These are phyloP conservation scores for Alternaria tenuissima DNA, from an alignment of 2,329 filamentous ascomycete genomes.

Conservation along the genomic window DNA sequence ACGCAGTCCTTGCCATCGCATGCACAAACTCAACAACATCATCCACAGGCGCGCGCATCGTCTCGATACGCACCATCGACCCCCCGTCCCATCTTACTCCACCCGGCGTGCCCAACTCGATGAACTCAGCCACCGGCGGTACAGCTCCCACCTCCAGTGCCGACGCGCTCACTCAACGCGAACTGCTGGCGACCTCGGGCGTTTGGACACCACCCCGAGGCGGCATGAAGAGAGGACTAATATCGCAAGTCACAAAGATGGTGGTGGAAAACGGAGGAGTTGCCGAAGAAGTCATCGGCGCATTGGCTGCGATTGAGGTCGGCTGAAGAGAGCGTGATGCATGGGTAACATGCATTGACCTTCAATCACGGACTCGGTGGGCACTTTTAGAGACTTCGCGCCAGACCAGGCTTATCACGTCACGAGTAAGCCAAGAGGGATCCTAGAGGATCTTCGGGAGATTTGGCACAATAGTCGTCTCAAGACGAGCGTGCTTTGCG, in stretches of 20 bases:
- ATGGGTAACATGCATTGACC: slow-evolving; percentile 2
- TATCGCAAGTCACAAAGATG: slow-evolving; percentile 78
- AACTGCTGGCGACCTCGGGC: slow-evolving; percentile 67
- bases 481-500: slow-evolving; percentile 2
- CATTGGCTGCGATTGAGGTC: slow-evolving; percentile 75
- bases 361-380: slow-evolving; percentile 1
- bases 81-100: slow-evolving; percentile 59
- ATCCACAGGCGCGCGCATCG: slow-evolving; percentile 43
- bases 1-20: slow-evolving; percentile 86
- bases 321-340: slow-evolving; percentile 32
- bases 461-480: slow-evolving; percentile 8
- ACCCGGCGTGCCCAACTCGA: slow-evolving; percentile 57
- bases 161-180: slow-evolving; percentile 57
- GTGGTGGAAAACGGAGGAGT: slow-evolving; percentile 81
- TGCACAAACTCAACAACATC: slow-evolving; percentile 59
- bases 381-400: slow-evolving; percentile 2
- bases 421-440: background rate
- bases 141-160: slow-evolving; percentile 47
- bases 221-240: slow-evolving; percentile 76
- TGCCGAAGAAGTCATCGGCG: slow-evolving; percentile 84
- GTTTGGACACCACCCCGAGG: slow-evolving; percentile 89
- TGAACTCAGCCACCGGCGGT: slow-evolving; percentile 57
- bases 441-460: background rate
- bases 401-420: background rate
- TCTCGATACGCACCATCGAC: slow-evolving; percentile 59